Conservation (phyloP, 371 early-diverging fungal genomes). For the Syncephalastrum sp. region DNA sequence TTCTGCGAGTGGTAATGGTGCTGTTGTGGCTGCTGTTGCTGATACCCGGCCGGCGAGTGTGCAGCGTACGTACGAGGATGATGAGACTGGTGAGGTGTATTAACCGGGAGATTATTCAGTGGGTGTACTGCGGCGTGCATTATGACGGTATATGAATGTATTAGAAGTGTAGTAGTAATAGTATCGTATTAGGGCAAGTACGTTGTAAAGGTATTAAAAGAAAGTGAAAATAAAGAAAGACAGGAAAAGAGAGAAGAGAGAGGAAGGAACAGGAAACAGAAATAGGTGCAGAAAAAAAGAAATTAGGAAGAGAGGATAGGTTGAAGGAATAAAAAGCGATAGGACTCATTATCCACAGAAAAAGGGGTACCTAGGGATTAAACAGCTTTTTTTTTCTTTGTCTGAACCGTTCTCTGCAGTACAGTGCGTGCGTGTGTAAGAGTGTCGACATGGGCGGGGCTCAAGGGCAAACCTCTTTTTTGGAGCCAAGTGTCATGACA, state of each 20-base stretch:
- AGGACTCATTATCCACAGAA: not conserved
- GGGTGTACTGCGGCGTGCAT: slow-evolving; percentile 13
- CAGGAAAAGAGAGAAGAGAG: slow-evolving; percentile 11
- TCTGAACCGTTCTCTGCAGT: too few relatives aligned
- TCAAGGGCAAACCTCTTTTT: too few relatives aligned
- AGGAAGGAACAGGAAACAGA: slow-evolving; percentile 12
- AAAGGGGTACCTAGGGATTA: slow-evolving; percentile 1
- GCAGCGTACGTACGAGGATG: not conserved
- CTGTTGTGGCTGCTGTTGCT: not conserved
- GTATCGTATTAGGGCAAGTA: not conserved
- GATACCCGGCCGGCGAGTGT: too few relatives aligned
- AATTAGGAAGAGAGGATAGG: slow-evolving; percentile 3
- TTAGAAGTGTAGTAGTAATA: slow-evolving; percentile 2
- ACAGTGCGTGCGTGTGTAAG: too few relatives aligned
- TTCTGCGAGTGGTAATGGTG: slow-evolving; percentile 8
- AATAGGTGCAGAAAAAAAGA: slow-evolving; percentile 4
- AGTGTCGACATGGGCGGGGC: too few relatives aligned
- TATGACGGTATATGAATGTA: slow-evolving; percentile 5
- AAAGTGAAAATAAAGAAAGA: slow-evolving; percentile 5
- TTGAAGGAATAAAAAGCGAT: not conserved
- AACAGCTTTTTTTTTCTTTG: too few relatives aligned
- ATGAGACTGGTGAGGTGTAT: not conserved
- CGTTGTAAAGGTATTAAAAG: slow-evolving; percentile 13
- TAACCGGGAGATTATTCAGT: slow-evolving; percentile 2
- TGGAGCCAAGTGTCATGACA: too few relatives aligned